These are phyloP conservation scores for Meripilus lineatus DNA, from an alignment of 1,284 basidiomycete genomes.

Conservation along the genomic window DNA sequence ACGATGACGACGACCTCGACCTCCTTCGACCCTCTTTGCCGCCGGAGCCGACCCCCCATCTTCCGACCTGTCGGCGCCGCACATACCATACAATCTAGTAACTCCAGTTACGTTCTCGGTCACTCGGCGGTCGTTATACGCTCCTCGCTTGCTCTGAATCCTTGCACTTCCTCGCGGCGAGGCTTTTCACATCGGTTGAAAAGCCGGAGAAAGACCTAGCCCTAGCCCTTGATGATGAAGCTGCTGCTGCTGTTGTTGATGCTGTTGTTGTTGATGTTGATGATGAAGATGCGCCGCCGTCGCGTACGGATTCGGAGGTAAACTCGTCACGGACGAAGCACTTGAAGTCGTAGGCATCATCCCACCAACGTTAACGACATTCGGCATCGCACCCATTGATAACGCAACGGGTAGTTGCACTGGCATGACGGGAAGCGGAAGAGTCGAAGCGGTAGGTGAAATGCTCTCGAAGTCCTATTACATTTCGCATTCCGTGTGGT, in stretches of 20 bases:
- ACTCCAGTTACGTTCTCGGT: no score
- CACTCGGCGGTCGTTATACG: no score
- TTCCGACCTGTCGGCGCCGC: no score
- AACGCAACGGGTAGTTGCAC: constrained; percentile 8
- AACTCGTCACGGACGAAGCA: not conserved
- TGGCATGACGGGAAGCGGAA: constrained; percentile 13
- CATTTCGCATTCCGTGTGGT: no score
- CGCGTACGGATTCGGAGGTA: not conserved
- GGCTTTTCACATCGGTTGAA: constrained; percentile 12
- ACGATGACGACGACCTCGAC: no score
- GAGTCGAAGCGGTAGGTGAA: constrained; percentile 18
- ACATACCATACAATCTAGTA: no score
- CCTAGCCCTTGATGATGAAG: not conserved
- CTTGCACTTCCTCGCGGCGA: constrained; percentile 12
- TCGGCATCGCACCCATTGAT: not conserved
- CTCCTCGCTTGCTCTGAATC: no score
- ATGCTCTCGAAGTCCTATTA: constrained; percentile 30
- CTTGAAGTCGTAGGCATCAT: no score
- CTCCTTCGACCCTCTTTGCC: no score
- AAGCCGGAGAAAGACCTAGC: not conserved
- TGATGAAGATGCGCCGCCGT: not conserved
- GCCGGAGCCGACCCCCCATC: no score
- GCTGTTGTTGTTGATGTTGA: not conserved
- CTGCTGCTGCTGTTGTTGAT: constrained; percentile 12
- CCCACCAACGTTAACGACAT: constrained; percentile 9